phyloP scores from a whole-genome alignment of 306 rosid species.

The Lupinus albus region DNA sequence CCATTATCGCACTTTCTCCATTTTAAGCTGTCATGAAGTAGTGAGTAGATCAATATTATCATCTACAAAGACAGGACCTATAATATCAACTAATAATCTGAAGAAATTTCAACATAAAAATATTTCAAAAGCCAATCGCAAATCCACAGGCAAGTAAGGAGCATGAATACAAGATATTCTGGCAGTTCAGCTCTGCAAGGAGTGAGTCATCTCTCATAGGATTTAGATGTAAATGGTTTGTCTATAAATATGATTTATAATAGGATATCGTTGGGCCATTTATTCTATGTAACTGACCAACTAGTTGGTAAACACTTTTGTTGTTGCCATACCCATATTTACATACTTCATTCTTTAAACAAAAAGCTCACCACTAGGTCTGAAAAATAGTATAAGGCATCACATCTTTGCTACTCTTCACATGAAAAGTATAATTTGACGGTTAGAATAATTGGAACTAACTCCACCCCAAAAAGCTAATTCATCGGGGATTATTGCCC shows the following conservation, averaged over 20 bases:
- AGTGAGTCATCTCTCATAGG: constrained; percentile 4
- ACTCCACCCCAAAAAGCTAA: too few relatives aligned
- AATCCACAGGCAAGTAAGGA: background rate
- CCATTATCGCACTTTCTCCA: too few relatives aligned
- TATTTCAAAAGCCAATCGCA: constrained; percentile 13
- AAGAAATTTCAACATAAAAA: constrained; percentile 20
- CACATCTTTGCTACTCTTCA: background rate
- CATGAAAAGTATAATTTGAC: background rate
- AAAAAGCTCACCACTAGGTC: background rate
- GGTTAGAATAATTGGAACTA: too few relatives aligned
- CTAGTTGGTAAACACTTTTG: too few relatives aligned
- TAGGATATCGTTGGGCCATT: too few relatives aligned
- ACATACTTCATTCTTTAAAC: constrained; percentile 22
- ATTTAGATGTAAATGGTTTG: too few relatives aligned
- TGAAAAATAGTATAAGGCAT: background rate
- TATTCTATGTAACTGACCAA: too few relatives aligned
- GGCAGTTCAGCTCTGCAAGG: constrained; percentile 13
- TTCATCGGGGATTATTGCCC: too few relatives aligned
- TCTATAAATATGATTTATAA: too few relatives aligned
- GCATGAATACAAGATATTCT: background rate
- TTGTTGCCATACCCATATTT: constrained; percentile 17
- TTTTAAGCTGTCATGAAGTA: too few relatives aligned
- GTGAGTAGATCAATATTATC: background rate
- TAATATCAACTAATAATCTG: background rate
- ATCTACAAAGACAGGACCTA: background rate